Conservation (phyloP, 257 asterid genomes). For the Ligustrum vulgare region DNA sequence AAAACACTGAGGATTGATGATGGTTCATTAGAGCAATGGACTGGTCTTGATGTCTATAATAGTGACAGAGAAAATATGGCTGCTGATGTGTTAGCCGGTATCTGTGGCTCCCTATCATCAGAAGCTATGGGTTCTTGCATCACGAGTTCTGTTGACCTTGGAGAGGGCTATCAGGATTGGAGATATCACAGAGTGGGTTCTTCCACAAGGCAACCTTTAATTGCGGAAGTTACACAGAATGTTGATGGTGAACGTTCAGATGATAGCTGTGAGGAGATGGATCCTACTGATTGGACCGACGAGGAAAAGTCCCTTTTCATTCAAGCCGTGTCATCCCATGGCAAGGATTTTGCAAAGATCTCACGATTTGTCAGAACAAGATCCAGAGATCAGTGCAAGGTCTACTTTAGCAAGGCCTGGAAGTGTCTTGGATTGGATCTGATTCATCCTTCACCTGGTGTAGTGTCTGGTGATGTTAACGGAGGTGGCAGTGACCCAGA, state of each 20-base stretch:
- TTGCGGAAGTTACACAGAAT: slow-evolving; percentile 69
- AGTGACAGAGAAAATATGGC: slow-evolving; percentile 80
- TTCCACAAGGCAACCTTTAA: slow-evolving; percentile 49
- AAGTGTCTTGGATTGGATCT: slow-evolving; percentile 78
- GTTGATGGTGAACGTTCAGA: slow-evolving; percentile 82
- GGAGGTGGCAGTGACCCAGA: slow-evolving; percentile 71
- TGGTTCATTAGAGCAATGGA: slow-evolving; percentile 43
- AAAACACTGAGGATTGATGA: slow-evolving; percentile 43
- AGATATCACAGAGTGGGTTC: slow-evolving; percentile 54
- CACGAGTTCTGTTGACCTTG: slow-evolving; percentile 78
- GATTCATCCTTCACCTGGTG: slow-evolving; percentile 41
- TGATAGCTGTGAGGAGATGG: slow-evolving; percentile 92
- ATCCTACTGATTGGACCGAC: slow-evolving; percentile 80
- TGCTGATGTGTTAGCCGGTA: slow-evolving; percentile 96
- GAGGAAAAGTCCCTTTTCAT: slow-evolving; percentile 76
- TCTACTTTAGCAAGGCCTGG: slow-evolving; percentile 82
- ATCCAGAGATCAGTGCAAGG: slow-evolving; percentile 79
- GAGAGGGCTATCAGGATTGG: slow-evolving; percentile 65
- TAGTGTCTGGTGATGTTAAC: slow-evolving; percentile 42
- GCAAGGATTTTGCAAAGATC: slow-evolving; percentile 75
- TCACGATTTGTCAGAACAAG: slow-evolving; percentile 66
- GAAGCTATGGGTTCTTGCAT: slow-evolving; percentile 96
- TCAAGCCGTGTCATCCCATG: slow-evolving; percentile 69
- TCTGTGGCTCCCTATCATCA: slow-evolving; percentile 91
- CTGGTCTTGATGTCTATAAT: slow-evolving; percentile 52